phyloP scores from a whole-genome alignment of 805 yeast species.

The Saturnispora quitensis region DNA sequence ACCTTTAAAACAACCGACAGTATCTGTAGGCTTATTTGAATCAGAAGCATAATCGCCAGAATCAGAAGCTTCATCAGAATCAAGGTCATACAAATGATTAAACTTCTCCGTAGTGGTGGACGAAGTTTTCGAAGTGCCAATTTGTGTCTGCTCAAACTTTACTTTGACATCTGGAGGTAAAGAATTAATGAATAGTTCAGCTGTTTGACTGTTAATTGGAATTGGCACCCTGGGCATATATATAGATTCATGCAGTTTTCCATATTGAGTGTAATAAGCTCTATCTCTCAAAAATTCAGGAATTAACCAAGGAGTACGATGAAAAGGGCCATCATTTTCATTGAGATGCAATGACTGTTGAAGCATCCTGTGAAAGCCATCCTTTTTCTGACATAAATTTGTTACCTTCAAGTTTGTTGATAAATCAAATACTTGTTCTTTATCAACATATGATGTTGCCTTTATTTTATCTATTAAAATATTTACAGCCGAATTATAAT shows the following conservation, averaged over 20 bases:
- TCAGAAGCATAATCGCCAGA: slow-evolving; percentile 2
- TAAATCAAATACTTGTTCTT: slow-evolving; percentile 30
- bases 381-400: slow-evolving; percentile 46
- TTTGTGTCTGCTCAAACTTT: slow-evolving; percentile 6
- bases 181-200: slow-evolving; percentile 33
- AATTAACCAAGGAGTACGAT: slow-evolving; percentile 66
- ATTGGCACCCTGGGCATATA: slow-evolving; percentile 54
- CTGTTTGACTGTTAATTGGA: slow-evolving; percentile 46
- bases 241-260: slow-evolving; percentile 49
- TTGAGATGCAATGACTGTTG: slow-evolving; percentile 59
- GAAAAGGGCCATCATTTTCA: slow-evolving; percentile 74
- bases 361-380: slow-evolving; percentile 36
- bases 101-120: background rate
- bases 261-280: slow-evolving; percentile 39
- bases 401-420: slow-evolving; percentile 53
- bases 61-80: slow-evolving; percentile 6
- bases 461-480: slow-evolving; percentile 40
- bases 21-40: slow-evolving; percentile 3
- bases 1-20: slow-evolving; percentile 9
- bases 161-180: slow-evolving; percentile 21
- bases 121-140: background rate
- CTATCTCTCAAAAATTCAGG: slow-evolving; percentile 39
- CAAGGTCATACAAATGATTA: background rate
- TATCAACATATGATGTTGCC: slow-evolving; percentile 17
- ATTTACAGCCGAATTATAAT: slow-evolving; percentile 50